phyloP scores from a whole-genome alignment of 257 asterid genomes.

The Scutellaria galericulata region DNA sequence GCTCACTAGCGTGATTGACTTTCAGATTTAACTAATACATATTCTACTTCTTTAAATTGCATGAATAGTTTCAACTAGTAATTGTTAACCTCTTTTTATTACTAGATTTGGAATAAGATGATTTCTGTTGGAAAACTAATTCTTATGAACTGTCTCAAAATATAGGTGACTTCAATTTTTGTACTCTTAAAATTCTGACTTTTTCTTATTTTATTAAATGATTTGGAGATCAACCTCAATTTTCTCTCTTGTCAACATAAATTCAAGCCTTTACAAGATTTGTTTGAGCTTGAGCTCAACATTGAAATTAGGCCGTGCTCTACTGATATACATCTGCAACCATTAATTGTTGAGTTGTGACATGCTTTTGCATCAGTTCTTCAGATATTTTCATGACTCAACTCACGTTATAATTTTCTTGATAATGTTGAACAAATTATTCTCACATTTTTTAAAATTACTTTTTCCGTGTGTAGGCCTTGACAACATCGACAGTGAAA shows the following conservation, averaged over 20 bases:
- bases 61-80: too few species aligned
- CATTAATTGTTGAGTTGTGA: neutral
- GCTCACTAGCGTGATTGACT: neutral
- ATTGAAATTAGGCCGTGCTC: neutral
- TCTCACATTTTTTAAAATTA: neutral
- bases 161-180: neutral
- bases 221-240: neutral
- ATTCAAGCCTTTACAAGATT: neutral
- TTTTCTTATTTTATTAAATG: neutral
- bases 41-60: neutral
- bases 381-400: neutral
- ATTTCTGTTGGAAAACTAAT: neutral
- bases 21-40: neutral
- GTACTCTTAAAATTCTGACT: neutral
- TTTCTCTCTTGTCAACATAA: constrained; percentile 1
- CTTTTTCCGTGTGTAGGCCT: constrained; percentile 52
- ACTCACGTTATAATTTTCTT: neutral
- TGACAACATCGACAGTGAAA: constrained; percentile 78
- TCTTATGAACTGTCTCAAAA: neutral
- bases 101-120: too few species aligned
- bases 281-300: neutral
- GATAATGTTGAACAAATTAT: neutral
- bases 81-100: too few species aligned
- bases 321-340: neutral
- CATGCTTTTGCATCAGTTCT: neutral